These are phyloP conservation scores for Fusarium musae DNA, from an alignment of 2,329 filamentous ascomycete genomes.

Conservation along the genomic window DNA sequence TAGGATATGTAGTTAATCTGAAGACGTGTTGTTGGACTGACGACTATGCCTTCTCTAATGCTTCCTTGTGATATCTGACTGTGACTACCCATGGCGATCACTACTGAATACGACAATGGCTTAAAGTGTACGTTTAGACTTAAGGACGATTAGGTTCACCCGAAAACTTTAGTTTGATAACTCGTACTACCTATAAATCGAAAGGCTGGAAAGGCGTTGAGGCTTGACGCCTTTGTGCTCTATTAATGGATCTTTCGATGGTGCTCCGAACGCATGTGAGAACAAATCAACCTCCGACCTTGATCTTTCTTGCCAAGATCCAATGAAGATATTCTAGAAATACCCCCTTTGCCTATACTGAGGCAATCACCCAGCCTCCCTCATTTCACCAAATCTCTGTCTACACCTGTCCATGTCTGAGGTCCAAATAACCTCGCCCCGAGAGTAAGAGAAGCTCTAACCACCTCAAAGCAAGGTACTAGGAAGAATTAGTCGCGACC, in stretches of 20 bases:
- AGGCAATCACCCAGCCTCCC: not conserved
- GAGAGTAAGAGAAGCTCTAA: not conserved
- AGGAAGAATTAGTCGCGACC: not conserved
- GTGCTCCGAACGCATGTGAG: not conserved
- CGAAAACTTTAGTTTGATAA: not conserved
- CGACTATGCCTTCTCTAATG: not conserved
- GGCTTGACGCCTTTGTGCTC: not conserved
- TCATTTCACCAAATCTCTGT: not conserved
- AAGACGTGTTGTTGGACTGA: constrained; percentile 17
- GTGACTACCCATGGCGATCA: not conserved
- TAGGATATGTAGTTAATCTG: constrained; percentile 37
- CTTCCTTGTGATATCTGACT: not conserved
- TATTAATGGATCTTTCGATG: not conserved
- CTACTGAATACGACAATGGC: not conserved
- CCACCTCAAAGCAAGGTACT: not conserved
- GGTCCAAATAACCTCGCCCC: not conserved
- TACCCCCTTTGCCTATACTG: not conserved
- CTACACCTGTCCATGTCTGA: not conserved
- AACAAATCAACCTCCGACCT: not conserved
- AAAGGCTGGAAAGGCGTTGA: constrained; percentile 1
- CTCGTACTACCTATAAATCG: not conserved
- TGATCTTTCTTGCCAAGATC: not conserved
- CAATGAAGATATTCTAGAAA: not conserved
- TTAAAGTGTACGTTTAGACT: not conserved
- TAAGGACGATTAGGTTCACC: not conserved